Percentiles rank a stretch among this genome's conserved stretches.
Evolutionary conservation across 768 basidiomycete species (phyloP).

Genomic region (Serendipita sp.): DNA sequence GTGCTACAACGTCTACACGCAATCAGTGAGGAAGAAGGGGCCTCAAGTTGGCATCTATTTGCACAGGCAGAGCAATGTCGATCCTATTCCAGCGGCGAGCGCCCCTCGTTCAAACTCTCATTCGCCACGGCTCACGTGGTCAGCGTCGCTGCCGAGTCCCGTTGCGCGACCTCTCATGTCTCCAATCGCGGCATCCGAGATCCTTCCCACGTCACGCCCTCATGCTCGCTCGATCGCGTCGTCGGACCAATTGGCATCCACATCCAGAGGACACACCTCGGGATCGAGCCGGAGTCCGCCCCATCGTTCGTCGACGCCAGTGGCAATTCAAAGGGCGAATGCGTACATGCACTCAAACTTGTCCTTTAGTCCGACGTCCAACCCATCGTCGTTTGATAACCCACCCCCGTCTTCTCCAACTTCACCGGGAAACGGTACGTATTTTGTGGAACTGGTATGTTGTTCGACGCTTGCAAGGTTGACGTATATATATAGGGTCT

Average conservation of each 20-base stretch:
- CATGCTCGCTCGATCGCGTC: slow-evolving; percentile 9
- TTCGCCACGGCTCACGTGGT: background rate
- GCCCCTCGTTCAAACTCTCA: slow-evolving; percentile 21
- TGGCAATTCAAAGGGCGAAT: background rate
- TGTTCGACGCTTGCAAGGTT: no score
- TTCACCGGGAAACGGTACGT: background rate
- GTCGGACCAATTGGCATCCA: background rate
- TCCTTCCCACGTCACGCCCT: background rate
- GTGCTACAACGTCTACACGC: slow-evolving; percentile 77
- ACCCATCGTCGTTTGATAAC: background rate
- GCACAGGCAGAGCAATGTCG: slow-evolving; percentile 68
- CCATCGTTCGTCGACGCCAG: slow-evolving; percentile 3
- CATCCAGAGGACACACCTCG: background rate
- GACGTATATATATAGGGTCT: background rate
- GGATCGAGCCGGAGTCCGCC: slow-evolving; percentile 2
- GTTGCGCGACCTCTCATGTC: no score
- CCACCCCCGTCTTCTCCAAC: background rate
- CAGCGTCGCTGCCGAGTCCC: no score
- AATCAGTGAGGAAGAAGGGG: slow-evolving; percentile 68
- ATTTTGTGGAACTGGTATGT: no score
- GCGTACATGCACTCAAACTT: background rate
- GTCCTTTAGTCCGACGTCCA: background rate
- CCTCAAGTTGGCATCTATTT: slow-evolving; percentile 74
- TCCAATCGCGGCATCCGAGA: background rate
- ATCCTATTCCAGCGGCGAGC: slow-evolving; percentile 61